Evolutionary conservation across 176 grass and related monocot species (phyloP).

Genomic region (Eragrostis nindensis): DNA sequence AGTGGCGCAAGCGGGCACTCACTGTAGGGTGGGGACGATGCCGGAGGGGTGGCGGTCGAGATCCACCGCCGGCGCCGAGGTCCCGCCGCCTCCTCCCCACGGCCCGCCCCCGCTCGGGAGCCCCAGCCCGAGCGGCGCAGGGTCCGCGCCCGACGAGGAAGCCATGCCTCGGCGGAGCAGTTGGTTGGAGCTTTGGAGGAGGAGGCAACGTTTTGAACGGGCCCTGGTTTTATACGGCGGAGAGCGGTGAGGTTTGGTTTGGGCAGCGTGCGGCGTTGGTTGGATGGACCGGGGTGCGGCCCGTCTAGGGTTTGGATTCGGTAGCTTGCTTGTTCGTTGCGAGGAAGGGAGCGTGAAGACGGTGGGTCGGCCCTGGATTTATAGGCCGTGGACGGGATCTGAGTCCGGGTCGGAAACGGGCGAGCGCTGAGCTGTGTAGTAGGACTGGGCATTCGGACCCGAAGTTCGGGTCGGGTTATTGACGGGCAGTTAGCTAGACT

Average conservation of each 20-base stretch:
- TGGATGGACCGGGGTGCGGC: neutral
- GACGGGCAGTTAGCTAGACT: too few relatives aligned
- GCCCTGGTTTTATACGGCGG: slow-evolving; percentile 30
- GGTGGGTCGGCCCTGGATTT: slow-evolving; percentile 29
- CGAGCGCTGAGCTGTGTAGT: too few relatives aligned
- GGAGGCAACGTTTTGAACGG: slow-evolving; percentile 33
- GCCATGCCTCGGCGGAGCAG: slow-evolving; percentile 25
- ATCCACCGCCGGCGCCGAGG: neutral
- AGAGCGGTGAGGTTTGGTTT: neutral
- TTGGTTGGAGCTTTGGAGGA: neutral
- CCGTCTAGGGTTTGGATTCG: slow-evolving; percentile 38
- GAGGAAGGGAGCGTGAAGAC: neutral
- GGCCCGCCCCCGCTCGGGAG: neutral
- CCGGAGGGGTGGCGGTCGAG: slow-evolving; percentile 56
- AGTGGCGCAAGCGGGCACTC: slow-evolving; percentile 24
- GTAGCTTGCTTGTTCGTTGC: too few relatives aligned
- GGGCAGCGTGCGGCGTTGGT: slow-evolving; percentile 6
- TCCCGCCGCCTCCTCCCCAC: slow-evolving; percentile 5
- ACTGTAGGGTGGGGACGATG: slow-evolving; percentile 76
- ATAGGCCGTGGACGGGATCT: neutral
- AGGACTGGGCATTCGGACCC: neutral
- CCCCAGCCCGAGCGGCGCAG: slow-evolving; percentile 29
- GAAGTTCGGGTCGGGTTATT: too few relatives aligned
- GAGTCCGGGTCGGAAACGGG: neutral
- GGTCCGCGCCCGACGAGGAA: neutral